A percentile compares a stretch with the other conserved stretches of the same genome.
phyloP scores from a whole-genome alignment of 441 rosid species.

The Syzygium malaccense region DNA sequence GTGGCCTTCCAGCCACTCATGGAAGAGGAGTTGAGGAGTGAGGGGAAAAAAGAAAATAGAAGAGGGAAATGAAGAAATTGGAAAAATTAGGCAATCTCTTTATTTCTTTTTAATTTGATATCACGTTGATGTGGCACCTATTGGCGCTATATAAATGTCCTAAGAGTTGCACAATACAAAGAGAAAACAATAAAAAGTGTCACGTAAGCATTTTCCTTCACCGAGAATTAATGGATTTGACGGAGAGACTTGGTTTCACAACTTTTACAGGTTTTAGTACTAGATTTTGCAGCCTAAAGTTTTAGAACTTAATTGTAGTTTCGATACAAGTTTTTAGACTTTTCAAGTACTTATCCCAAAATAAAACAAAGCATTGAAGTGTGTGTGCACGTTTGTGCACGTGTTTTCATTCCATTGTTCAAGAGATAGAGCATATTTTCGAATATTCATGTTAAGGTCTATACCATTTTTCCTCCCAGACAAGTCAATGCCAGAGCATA shows the following conservation, averaged over 20 bases:
- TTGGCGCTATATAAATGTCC: background rate
- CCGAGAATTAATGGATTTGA: background rate
- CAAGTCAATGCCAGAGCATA: slow-evolving; percentile 48
- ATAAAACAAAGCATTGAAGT: background rate
- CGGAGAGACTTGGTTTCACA: background rate
- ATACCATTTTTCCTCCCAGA: slow-evolving; percentile 95
- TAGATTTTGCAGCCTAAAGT: background rate
- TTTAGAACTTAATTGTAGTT: background rate
- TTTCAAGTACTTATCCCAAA: background rate
- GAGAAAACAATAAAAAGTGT: background rate
- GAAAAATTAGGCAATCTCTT: background rate
- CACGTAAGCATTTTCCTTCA: background rate
- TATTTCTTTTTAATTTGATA: background rate
- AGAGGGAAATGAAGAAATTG: background rate
- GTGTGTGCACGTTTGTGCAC: background rate
- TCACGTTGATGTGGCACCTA: background rate
- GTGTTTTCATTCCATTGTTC: background rate
- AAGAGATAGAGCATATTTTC: background rate
- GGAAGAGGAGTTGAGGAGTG: background rate
- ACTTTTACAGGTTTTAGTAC: background rate
- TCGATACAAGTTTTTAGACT: background rate
- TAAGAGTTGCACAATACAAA: background rate
- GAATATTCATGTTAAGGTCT: background rate
- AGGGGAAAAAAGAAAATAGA: background rate
- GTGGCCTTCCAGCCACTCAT: background rate